Evolutionary conservation across 345 rosid species (phyloP), one percentile per base, ranked within the genome.

Genomic region (Salix arbutifolia): DNA sequence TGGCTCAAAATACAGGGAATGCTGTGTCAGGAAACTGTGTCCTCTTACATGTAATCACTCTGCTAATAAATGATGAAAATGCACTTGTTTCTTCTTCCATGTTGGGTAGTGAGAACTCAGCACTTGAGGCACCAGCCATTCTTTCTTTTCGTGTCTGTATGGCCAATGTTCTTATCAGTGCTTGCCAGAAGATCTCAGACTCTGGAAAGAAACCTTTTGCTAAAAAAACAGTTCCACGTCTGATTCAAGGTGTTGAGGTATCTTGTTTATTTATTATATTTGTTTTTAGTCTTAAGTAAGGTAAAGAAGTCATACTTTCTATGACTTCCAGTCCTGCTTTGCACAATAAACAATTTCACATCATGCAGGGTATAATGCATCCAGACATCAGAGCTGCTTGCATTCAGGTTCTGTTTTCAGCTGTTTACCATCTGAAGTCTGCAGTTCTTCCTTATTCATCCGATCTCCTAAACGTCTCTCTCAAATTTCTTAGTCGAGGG

Each of bases 81-180:
- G 81, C 82, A 72, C 44, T 77, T 26, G 60, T 60, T 67, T 74
- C 85, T 67, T 64, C 64, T 62, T 72, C 73, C 4, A 78, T 77
- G 52, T 74, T 71, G 74, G 77, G 33, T 65, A 73, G 72, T 65
- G 84, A 87, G 21, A 71, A 76, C 58, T 46, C 44, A 65, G 76
- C 66, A 52, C 31, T 23, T 73, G 90, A 74, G 72, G 79, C 67
- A 11, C 75, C 86, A 50, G 37, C 65, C 52, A 81, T 83, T 69
- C 72, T 76, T 72, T 79, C 95, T 35, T 91, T 89, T 65, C 92
- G 91, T 74, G 82, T 90, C 62, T 92, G 98, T 83, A 92, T 91
- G 98, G 94, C 94, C 73, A 94, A 94, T 82, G 92, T 89, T 74
- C 91, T 94, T 70, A 90, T 94, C 74, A 92, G 97, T 83, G 87